Percentiles rank a stretch among this genome's conserved stretches.
Conservation (phyloP, 192 early-diverging fungal species). For the Coemansia sp. region DNA sequence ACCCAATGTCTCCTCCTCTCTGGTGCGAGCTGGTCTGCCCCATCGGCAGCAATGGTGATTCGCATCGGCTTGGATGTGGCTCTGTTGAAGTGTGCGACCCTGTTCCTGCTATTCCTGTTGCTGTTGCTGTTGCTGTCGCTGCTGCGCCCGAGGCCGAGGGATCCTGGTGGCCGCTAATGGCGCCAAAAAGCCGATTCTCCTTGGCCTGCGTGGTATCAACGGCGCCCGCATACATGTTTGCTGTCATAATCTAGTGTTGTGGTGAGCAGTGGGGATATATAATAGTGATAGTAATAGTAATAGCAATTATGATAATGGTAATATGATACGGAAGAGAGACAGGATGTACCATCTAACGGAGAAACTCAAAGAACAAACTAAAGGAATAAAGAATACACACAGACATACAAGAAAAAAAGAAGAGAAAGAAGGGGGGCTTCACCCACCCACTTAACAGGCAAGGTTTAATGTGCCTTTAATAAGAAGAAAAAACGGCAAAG, state of each 20-base stretch:
- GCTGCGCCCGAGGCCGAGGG: background rate
- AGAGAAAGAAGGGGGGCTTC: too few relatives aligned
- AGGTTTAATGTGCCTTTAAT: too few relatives aligned
- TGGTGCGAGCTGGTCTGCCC: slow-evolving; percentile 32
- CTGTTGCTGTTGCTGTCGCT: background rate
- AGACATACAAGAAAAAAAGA: too few relatives aligned
- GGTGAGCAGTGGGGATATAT: background rate
- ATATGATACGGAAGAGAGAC: too few relatives aligned
- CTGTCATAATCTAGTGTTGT: background rate
- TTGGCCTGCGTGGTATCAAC: background rate
- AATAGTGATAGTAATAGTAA: background rate
- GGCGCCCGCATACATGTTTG: background rate
- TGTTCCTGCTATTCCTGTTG: too few relatives aligned
- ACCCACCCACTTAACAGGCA: too few relatives aligned
- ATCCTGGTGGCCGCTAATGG: background rate
- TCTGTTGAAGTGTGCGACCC: slow-evolving; percentile 1
- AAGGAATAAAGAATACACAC: too few relatives aligned
- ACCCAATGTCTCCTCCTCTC: slow-evolving; percentile 24
- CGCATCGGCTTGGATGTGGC: slow-evolving; percentile 46
- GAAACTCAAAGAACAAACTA: too few relatives aligned
- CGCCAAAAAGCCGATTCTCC: background rate
- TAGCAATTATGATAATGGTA: too few relatives aligned
- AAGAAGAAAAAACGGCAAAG: too few relatives aligned
- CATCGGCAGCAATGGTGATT: slow-evolving; percentile 55
- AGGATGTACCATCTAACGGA: too few relatives aligned